Evolutionary conservation across 257 asterid species (phyloP), one percentile per base, ranked within the genome.

Genomic region (Perilla frutescens): DNA sequence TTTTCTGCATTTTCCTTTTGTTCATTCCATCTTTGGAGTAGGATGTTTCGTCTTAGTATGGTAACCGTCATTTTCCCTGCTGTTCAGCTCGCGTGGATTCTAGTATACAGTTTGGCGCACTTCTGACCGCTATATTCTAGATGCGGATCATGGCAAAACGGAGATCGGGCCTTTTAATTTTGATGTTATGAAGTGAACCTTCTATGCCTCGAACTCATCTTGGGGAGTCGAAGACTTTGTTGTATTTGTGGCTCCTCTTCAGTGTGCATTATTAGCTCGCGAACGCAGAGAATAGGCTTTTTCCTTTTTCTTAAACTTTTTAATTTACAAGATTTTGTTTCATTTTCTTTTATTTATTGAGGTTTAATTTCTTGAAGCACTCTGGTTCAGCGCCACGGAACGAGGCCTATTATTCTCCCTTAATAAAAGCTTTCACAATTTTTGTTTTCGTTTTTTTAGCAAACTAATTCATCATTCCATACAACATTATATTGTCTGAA

Each of bases 81-180:
- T 51, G 14, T 80, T 73, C 97, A 91, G 99, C 91, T 94, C 40
- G 86, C 87, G 1, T 94, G 99, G 99, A 94, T 86, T 79, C 78
- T 91, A 65, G 96, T 87, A 76, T 94, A 91, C 97, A 94, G 99
- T 82, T 87, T 91, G 90, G 89, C 87, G 10, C 97, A 94, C 91
- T 94, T 91, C 75, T 91, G 92, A 91, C 66, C 41, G 72, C 71
- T 36, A 20, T 4, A 11, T 66, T 60, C 78, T 64, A 31, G 39
- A 75, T 77, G 26, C 8, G 71, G 70, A 59, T 32, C 65, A 7
- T 56, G 29, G 64, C 20, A 49, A 62, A 66, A 47, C 48, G 68
- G 68, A 36, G 44, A 43, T 43, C 12, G 59, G 78, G 57, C 58
- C 36, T 26, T 76, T 68, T 64, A 48, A 44, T 50, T 63, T 72